Conservation (phyloP, 257 asterid genomes). For the Plectranthus barbatus region DNA sequence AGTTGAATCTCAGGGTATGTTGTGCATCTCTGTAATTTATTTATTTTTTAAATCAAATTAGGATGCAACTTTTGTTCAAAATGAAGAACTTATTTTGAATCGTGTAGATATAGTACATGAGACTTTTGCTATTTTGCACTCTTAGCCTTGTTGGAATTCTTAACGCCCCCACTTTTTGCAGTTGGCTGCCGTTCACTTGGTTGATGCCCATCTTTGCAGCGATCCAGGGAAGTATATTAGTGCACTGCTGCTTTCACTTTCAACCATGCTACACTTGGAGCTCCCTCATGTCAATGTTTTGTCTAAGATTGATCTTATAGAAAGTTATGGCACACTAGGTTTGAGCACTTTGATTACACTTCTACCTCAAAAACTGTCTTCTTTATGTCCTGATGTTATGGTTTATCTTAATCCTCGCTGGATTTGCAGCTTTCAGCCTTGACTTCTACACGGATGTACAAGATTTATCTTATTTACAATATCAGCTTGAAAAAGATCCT, state of each 20-base stretch:
- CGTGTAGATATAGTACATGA: not conserved
- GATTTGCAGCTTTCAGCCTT: conserved; percentile 79
- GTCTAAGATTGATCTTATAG: conserved; percentile 92
- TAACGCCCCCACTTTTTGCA: conserved; percentile 27
- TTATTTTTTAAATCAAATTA: no score
- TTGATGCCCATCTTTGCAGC: conserved; percentile 95
- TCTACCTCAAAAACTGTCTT: not conserved
- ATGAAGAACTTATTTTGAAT: not conserved
- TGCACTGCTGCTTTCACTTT: conserved; percentile 77
- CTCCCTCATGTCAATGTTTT: conserved; percentile 94
- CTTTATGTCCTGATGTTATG: not conserved
- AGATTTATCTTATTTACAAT: conserved; percentile 77
- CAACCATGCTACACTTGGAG: conserved; percentile 94
- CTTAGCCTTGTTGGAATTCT: not conserved
- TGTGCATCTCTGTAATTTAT: conserved; percentile 10
- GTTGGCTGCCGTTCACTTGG: conserved; percentile 92
- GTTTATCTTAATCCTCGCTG: conserved; percentile 5
- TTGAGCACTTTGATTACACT: conserved; percentile 15
- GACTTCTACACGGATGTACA: conserved; percentile 95
- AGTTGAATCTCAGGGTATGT: conserved; percentile 72
- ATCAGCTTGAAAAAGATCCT: conserved; percentile 84
- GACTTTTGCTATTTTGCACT: conserved; percentile 2
- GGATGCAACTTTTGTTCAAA: conserved; percentile 4
- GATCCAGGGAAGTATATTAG: conserved; percentile 97
- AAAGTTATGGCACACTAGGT: conserved; percentile 91